phyloP scores from a whole-genome alignment of 768 basidiomycete genomes.

The Suillus spraguei region DNA sequence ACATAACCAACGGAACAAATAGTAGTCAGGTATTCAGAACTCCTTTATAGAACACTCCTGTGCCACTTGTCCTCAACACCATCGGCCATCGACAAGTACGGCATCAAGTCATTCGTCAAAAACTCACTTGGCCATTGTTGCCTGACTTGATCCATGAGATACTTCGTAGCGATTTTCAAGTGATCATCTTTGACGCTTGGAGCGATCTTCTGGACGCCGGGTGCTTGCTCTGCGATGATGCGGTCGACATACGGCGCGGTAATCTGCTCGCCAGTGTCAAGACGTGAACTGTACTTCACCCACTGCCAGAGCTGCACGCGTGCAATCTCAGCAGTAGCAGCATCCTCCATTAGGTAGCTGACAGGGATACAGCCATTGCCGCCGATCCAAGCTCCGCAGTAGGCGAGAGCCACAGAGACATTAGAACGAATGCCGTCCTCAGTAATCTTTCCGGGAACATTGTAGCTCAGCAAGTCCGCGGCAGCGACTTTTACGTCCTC shows the following conservation, averaged over 20 bases:
- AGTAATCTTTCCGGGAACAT: constrained; percentile 87
- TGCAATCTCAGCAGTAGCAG: constrained; percentile 98
- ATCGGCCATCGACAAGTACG: constrained; percentile 74
- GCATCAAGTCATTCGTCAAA: constrained; percentile 94
- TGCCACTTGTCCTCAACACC: constrained; percentile 70
- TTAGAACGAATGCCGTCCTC: constrained; percentile 86
- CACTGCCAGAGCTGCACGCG: constrained; percentile 99
- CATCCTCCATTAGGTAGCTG: constrained; percentile 97
- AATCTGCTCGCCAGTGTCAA: constrained; percentile 71
- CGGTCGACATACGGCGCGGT: constrained; percentile 69
- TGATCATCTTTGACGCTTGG: constrained; percentile 70
- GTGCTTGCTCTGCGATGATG: constrained; percentile 62
- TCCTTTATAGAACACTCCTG: constrained; percentile 41
- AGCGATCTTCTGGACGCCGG: constrained; percentile 61
- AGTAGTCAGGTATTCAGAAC: neutral
- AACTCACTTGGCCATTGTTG: constrained; percentile 92
- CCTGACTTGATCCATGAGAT: constrained; percentile 80
- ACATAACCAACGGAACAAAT: neutral
- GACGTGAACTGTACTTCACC: constrained; percentile 76
- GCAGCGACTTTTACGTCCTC: constrained; percentile 90
- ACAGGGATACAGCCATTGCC: constrained; percentile 98
- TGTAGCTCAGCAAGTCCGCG: constrained; percentile 79
- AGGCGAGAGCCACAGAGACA: constrained; percentile 85
- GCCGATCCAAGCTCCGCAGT: constrained; percentile 95
- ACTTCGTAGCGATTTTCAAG: constrained; percentile 72